A percentile compares a stretch with the other conserved stretches of the same genome.
phyloP scores from a whole-genome alignment of 2,329 filamentous ascomycete genomes.

The Elsinoe australis region DNA sequence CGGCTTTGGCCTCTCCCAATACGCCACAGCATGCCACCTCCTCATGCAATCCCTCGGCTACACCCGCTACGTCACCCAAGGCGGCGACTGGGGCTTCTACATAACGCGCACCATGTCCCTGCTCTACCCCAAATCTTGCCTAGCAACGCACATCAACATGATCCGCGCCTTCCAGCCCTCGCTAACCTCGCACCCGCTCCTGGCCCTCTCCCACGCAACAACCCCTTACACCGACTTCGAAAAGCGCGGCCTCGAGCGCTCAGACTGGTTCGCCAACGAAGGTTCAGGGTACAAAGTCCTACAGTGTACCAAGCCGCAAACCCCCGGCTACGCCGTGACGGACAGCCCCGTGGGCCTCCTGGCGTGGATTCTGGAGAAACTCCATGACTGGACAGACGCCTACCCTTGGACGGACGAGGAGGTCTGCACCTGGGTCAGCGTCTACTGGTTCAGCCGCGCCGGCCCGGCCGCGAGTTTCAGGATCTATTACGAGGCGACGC shows the following conservation, averaged over 20 bases:
- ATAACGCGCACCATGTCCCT: constrained; percentile 56
- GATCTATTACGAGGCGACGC: constrained; percentile 64
- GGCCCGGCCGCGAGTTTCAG: constrained; percentile 59
- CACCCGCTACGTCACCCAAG: constrained; percentile 50
- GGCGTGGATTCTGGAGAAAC: constrained; percentile 74
- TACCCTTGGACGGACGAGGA: constrained; percentile 72
- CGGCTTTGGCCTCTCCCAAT: constrained; percentile 53
- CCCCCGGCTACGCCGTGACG: constrained; percentile 59
- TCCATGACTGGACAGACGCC: constrained; percentile 65
- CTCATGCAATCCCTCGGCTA: constrained; percentile 64
- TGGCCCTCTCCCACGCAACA: constrained; percentile 50
- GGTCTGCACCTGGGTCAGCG: constrained; percentile 63
- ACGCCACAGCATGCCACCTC: constrained; percentile 57
- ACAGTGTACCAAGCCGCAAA: constrained; percentile 64
- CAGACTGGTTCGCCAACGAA: constrained; percentile 50
- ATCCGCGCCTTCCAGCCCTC: constrained; percentile 44
- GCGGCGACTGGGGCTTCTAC: constrained; percentile 64
- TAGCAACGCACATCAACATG: constrained; percentile 58
- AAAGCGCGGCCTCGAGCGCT: constrained; percentile 45
- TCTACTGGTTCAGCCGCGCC: constrained; percentile 64
- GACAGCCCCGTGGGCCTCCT: constrained; percentile 64
- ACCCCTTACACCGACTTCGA: constrained; percentile 49
- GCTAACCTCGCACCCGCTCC: constrained; percentile 46
- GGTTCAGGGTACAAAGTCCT: constrained; percentile 52
- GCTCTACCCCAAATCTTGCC: constrained; percentile 50